Evolutionary conservation across 129 eudicot species (phyloP).

Genomic region (Flaveria trinervia): DNA sequence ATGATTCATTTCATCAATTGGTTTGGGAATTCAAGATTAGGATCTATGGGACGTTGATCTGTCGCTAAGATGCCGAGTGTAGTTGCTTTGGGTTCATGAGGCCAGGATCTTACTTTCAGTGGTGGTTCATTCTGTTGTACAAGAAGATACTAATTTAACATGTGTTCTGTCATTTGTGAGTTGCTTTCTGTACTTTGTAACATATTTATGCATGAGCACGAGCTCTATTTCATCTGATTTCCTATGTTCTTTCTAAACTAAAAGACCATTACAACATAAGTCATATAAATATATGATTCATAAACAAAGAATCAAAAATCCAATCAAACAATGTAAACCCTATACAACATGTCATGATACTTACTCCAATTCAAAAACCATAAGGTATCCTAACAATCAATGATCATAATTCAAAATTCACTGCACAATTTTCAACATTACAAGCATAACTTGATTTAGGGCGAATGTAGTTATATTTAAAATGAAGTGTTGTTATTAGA

Average conservation of each 20-base stretch:
- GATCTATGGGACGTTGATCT: constrained; percentile 23
- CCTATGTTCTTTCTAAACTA: constrained; percentile 18
- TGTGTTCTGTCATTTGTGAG: constrained; percentile 33
- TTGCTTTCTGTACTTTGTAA: constrained; percentile 33
- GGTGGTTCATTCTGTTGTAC: constrained; percentile 30
- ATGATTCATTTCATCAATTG: constrained; percentile 29
- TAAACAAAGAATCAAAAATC: not conserved
- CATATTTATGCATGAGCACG: constrained; percentile 30
- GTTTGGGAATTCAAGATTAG: constrained; percentile 15
- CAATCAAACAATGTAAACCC: not conserved
- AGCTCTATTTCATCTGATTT: constrained; percentile 26
- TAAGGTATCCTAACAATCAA: not conserved
- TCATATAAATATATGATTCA: not conserved
- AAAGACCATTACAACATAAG: not conserved
- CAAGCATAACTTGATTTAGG: not conserved
- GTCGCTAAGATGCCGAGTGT: constrained; percentile 16
- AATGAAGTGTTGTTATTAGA: too few species aligned
- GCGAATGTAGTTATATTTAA: not conserved
- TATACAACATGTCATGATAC: not conserved
- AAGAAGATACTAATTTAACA: constrained; percentile 30
- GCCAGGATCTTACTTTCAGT: constrained; percentile 24
- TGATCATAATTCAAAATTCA: not conserved
- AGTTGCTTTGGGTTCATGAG: constrained; percentile 28
- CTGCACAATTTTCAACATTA: not conserved
- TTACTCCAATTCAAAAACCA: too few species aligned